Conservation (phyloP, 768 basidiomycete species). For the Scleroderma citrinum region DNA sequence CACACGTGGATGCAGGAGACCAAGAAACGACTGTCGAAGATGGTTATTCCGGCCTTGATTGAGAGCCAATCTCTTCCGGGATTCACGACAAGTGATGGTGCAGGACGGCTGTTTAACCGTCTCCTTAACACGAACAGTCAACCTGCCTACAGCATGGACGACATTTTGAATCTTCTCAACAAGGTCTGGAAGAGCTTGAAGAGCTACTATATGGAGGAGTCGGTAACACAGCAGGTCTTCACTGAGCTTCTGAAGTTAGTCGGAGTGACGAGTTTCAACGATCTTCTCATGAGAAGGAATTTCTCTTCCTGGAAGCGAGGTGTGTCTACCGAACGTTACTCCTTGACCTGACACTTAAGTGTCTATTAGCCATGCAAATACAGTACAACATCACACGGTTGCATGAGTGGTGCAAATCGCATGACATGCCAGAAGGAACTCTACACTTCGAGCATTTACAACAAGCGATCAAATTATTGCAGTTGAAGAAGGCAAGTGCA, state of each 20-base stretch:
- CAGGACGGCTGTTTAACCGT: conserved; percentile 89
- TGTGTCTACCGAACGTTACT: conserved; percentile 30
- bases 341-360: conserved; percentile 1
- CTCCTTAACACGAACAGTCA: conserved; percentile 78
- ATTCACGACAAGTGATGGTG: conserved; percentile 93
- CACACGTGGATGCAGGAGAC: conserved; percentile 99
- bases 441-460: conserved; percentile 97
- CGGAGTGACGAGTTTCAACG: conserved; percentile 97
- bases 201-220: conserved; percentile 98
- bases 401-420: conserved; percentile 99
- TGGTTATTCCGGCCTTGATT: conserved; percentile 98
- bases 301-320: conserved; percentile 99
- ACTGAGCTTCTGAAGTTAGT: conserved; percentile 94
- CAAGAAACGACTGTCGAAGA: conserved; percentile 92
- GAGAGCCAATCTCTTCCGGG: conserved; percentile 97
- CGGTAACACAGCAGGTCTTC: conserved; percentile 90
- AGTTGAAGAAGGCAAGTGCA: conserved; percentile 83
- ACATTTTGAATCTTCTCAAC: conserved; percentile 92
- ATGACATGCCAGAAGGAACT: conserved; percentile 98
- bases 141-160: conserved; percentile 97
- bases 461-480: conserved; percentile 97
- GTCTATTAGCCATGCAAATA: conserved; percentile 89
- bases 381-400: conserved; percentile 98
- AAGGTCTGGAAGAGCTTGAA: conserved; percentile 98
- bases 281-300: conserved; percentile 95